Evolutionary conservation across 2,329 filamentous ascomycete genomes (phyloP), one percentile per base, ranked within the genome.

Genomic region (Balansia obtecta): DNA sequence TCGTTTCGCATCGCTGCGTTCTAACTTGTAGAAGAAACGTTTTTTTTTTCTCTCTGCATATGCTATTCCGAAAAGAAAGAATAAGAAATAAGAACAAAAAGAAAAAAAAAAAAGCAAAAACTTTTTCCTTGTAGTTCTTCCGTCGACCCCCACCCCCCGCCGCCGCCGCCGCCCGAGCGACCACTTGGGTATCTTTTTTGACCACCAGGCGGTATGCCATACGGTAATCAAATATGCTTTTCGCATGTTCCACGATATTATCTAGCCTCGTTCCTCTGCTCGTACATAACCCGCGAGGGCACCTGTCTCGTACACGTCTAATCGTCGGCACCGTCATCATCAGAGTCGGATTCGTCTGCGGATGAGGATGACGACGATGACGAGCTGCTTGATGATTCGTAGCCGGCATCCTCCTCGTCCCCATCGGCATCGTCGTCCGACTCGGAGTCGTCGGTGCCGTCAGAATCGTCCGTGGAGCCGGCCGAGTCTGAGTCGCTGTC

Each of bases 341-440:
- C 63, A n/a, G 64, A 64, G 46, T 63, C 63, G 1, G 62, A 57
- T 8, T 65, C 61, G 18, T 65, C 65, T 7, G 61, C 65, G 2
- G 65, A 68, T 0, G 65, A 62, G 16, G 64, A 68, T 0, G 66
- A 71, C 0, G 68, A 66, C 1, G 70, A 71, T 0, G 69, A 72
- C 6, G 66, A 69, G 59, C 66, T 70, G 55, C 68, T 71, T 4
- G 68, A 70, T 22, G 68, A 64, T 33, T 66, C 65, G 18, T 61
- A 50, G 2, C 55, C 60, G 9, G 55, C 52, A 15, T 49, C 52
- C 18, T 52, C 51, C 27, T 47, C 45, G 9, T 52, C 48, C 1
- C 37, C 50, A 7, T 53, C 56, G 38, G 60, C 60, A 9, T 55
- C 55, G 40, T 61, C 60, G 1, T 59, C 57, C 18, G 60, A 32